Percentiles rank a stretch among this genome's conserved stretches.
These are phyloP conservation scores for Lippia alba DNA, from an alignment of 305 asterid species.

Conservation along the genomic window DNA sequence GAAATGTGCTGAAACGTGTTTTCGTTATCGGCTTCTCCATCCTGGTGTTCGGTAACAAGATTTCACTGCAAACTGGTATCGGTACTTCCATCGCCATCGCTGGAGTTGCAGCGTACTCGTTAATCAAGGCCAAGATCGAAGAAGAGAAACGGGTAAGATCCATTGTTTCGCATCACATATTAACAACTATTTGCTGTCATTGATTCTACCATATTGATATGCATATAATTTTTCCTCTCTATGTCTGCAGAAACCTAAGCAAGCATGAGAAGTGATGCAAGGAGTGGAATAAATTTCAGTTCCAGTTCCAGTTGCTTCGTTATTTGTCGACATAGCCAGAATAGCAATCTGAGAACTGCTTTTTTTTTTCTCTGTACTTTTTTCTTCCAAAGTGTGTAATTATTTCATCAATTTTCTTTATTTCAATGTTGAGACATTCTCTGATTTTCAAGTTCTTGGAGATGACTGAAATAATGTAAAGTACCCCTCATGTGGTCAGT, in stretches of 20 bases:
- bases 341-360: slow-evolving; percentile 23
- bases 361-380: too few species aligned
- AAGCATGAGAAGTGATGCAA: slow-evolving; percentile 51
- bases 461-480: slow-evolving; percentile 49
- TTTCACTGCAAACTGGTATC: slow-evolving; percentile 93
- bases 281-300: slow-evolving; percentile 36
- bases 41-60: slow-evolving; percentile 89
- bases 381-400: slow-evolving; percentile 33
- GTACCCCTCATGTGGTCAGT: slow-evolving; percentile 31
- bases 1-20: slow-evolving; percentile 97
- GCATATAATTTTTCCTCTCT: background rate
- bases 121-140: slow-evolving; percentile 94
- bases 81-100: slow-evolving; percentile 91
- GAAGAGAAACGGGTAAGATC: slow-evolving; percentile 93
- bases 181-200: background rate
- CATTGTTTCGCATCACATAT: background rate
- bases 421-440: slow-evolving; percentile 32
- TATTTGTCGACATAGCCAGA: slow-evolving; percentile 22
- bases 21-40: slow-evolving; percentile 98
- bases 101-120: slow-evolving; percentile 95
- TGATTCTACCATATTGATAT: background rate
- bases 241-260: slow-evolving; percentile 59
- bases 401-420: slow-evolving; percentile 44
- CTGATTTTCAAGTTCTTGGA: slow-evolving; percentile 40
- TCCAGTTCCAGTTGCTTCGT: slow-evolving; percentile 44